Base-by-base conservation (phyloP, 192 early-diverging fungal genomes). In the Spinellus fusiger region DNA sequence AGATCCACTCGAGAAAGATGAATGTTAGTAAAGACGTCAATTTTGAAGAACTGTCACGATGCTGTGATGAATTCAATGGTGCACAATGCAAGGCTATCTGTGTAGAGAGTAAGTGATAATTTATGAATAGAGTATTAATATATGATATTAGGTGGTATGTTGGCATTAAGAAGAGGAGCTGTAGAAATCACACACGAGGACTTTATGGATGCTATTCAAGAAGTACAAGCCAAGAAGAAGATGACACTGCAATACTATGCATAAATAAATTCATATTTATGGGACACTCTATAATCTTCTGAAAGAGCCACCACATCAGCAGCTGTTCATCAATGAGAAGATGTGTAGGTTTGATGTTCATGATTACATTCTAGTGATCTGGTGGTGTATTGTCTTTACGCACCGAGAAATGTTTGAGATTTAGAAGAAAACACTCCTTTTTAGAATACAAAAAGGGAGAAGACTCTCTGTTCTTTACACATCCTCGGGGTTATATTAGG, bases 171-270 rank as follows among this genome's bases (percentile, higher is more conserved):
- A 27, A 78, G 96, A 26, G 91, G 89, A 0, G 93, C 89, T 5
- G 82, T 82, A 16, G 84, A 94, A 73, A 84, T 99, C 62, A 83
- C 69, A 46, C 96, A 99, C 60, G 96, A 99, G 73, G 96, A 99
- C 64, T 99, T 91, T 72, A 93, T 97, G 93, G 94, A 96, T 68
- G 92, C 89, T 49, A 96, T 96, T 59, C 89, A 94, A 62, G 96
- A 98, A 74, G 96, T 98, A 25, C 93, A 96, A 76, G 96, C 96
- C 46, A 96, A 95, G 89, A 98, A 98, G 86, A 96, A 96, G 85
- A 96, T 91, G 22, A 89, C 92, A 59, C 75, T 98, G 61, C 84
- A 88, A 77, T 93, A 93, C 78, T 93, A 90, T 80, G 90, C 90
- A 37, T 93, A 78, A 75, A 56, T 31, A 29, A 32, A 48, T 53